Percentiles rank a stretch among this genome's conserved stretches.
phyloP scores from a whole-genome alignment of 768 basidiomycete genomes.

The Lentinula lateritia region DNA sequence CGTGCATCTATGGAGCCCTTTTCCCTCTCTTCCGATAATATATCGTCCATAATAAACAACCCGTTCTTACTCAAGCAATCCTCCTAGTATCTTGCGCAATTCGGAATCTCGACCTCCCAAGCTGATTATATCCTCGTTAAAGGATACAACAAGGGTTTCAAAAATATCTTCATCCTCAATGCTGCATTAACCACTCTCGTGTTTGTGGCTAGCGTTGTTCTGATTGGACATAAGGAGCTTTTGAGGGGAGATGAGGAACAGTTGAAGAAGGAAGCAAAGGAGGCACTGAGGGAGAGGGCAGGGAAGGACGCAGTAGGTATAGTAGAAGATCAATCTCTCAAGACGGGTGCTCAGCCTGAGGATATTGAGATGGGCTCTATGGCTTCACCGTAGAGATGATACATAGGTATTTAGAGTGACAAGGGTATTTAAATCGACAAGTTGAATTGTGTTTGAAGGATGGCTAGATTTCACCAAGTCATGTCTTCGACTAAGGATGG shows the following conservation, averaged over 20 bases:
- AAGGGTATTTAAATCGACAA: too few relatives aligned
- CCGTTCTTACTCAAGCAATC: constrained; percentile 35
- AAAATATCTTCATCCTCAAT: constrained; percentile 55
- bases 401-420: background rate
- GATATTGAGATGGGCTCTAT: background rate
- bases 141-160: constrained; percentile 55
- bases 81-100: constrained; percentile 23
- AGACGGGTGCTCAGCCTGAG: background rate
- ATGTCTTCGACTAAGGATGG: too few relatives aligned
- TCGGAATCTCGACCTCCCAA: constrained; percentile 4
- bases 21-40: constrained; percentile 28
- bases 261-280: constrained; percentile 21
- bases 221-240: constrained; percentile 61
- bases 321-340: background rate
- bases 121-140: constrained; percentile 28
- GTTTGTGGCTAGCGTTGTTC: constrained; percentile 45
- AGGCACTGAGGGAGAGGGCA: background rate
- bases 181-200: constrained; percentile 48
- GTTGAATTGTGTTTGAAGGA: too few relatives aligned
- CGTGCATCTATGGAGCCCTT: constrained; percentile 33
- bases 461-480: too few relatives aligned
- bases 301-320: background rate
- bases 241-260: constrained; percentile 52
- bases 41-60: constrained; percentile 42
- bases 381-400: background rate